phyloP scores from a whole-genome alignment of 2,329 filamentous ascomycete genomes.

The Colletotrichum cuscutae region DNA sequence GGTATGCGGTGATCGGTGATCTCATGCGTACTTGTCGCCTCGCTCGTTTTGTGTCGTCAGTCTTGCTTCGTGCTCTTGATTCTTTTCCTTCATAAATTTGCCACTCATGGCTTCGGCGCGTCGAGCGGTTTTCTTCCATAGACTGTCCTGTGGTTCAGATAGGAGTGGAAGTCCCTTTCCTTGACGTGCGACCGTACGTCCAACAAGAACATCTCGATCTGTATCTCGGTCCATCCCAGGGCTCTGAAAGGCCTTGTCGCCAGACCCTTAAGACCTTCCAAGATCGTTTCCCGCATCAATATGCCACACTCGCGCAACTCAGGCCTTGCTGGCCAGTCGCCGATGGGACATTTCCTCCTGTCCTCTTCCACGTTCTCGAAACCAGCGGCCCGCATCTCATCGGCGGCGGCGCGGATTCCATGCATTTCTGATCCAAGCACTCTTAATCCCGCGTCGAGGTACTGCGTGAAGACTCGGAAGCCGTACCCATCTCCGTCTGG shows the following conservation, averaged over 20 bases:
- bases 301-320: constrained; percentile 51
- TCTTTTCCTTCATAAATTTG: background rate
- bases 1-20: background rate
- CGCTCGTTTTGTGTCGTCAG: background rate
- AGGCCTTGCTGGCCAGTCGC: constrained; percentile 57
- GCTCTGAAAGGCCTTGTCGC: constrained; percentile 50
- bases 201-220: constrained; percentile 56
- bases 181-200: constrained; percentile 52
- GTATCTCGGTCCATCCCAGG: constrained; percentile 51
- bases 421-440: constrained; percentile 54
- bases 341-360: constrained; percentile 59
- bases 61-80: background rate
- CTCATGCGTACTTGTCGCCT: background rate
- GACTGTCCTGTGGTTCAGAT: constrained; percentile 52
- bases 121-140: constrained; percentile 50
- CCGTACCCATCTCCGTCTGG: constrained; percentile 53
- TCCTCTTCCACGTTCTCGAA: constrained; percentile 53
- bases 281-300: constrained; percentile 54
- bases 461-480: constrained; percentile 56
- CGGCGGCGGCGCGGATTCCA: constrained; percentile 48
- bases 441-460: constrained; percentile 52
- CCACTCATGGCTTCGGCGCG: background rate
- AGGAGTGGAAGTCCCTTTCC: constrained; percentile 49
- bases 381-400: constrained; percentile 51
- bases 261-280: constrained; percentile 52